Evolutionary conservation across 106 monocot genomes (phyloP).

Genomic region (Xerophyta viscosa): DNA sequence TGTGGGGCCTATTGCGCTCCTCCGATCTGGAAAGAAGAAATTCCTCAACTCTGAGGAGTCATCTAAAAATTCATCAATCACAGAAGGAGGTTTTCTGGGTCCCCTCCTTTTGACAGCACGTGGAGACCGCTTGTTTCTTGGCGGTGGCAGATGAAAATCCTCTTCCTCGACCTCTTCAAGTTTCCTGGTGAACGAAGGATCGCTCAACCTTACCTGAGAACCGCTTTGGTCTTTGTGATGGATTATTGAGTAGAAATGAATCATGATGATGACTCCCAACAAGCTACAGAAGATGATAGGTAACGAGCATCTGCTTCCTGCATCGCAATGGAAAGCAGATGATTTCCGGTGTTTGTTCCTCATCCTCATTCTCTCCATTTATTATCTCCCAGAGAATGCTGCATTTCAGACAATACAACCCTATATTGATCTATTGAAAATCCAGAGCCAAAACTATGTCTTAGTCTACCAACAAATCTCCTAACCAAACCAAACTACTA

Average conservation of each 20-base stretch:
- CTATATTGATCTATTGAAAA: conserved; percentile 17
- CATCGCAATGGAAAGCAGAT: conserved; percentile 66
- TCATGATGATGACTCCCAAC: conserved; percentile 41
- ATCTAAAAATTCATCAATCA: conserved; percentile 74
- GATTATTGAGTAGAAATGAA: conserved; percentile 39
- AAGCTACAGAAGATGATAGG: conserved; percentile 39
- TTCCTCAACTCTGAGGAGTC: conserved; percentile 68
- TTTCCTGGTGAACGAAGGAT: conserved; percentile 22
- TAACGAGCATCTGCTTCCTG: conserved; percentile 56
- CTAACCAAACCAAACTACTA: too few relatives aligned
- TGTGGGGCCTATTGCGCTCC: conserved; percentile 36
- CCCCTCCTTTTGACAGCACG: conserved; percentile 66
- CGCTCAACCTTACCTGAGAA: conserved; percentile 14
- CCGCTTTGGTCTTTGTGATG: conserved; percentile 19
- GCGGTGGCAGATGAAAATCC: conserved; percentile 48
- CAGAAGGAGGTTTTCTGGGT: conserved; percentile 42
- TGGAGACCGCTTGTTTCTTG: conserved; percentile 43
- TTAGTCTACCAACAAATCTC: neutral
- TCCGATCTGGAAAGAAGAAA: conserved; percentile 67
- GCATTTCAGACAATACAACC: conserved; percentile 25
- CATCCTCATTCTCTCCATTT: conserved; percentile 51
- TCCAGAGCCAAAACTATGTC: conserved; percentile 5
- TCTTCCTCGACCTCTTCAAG: conserved; percentile 80
- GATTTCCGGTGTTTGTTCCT: conserved; percentile 69
- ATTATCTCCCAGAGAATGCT: conserved; percentile 46